Percentiles rank a stretch among this genome's conserved stretches.
These are phyloP conservation scores for Allomyces macrogynus DNA, from an alignment of 192 early-diverging fungal species.

Conservation along the genomic window DNA sequence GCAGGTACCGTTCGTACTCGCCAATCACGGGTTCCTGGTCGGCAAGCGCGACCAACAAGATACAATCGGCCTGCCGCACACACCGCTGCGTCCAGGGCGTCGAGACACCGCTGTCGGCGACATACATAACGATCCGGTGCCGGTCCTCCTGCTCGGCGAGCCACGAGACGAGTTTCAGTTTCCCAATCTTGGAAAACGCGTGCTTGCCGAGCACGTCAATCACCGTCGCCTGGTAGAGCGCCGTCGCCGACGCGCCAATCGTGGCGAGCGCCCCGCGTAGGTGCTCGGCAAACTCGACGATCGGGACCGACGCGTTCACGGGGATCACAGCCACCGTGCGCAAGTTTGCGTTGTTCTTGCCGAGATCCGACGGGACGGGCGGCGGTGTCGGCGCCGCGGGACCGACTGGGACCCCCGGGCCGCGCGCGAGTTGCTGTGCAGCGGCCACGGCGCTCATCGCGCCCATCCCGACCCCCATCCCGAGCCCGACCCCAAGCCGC, in stretches of 20 bases:
- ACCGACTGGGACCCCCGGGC: neutral
- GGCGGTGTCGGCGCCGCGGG: constrained; percentile 7
- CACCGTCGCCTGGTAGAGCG: constrained; percentile 65
- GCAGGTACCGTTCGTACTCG: constrained; percentile 75
- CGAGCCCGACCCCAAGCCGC: constrained; percentile 8
- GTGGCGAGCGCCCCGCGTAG: constrained; percentile 47
- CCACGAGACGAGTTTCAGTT: constrained; percentile 83
- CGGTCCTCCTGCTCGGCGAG: constrained; percentile 83
- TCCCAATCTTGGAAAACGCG: constrained; percentile 75
- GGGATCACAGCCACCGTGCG: constrained; percentile 89
- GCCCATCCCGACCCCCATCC: constrained; percentile 3
- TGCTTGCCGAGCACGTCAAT: constrained; percentile 68
- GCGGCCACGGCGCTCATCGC: constrained; percentile 1
- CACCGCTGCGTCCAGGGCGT: constrained; percentile 90
- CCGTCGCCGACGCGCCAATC: constrained; percentile 45
- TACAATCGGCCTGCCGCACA: constrained; percentile 88
- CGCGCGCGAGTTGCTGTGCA: constrained; percentile 7
- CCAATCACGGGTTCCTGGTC: constrained; percentile 75
- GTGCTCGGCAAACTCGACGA: constrained; percentile 69
- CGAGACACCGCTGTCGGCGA: constrained; percentile 77
- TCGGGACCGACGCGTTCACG: constrained; percentile 54
- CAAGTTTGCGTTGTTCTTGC: constrained; percentile 76
- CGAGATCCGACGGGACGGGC: constrained; percentile 20
- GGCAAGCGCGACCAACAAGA: constrained; percentile 79
- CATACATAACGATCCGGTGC: constrained; percentile 70